These are phyloP conservation scores for Naegleria gruberi DNA, from an alignment of 208 protist species.

Conservation along the genomic window DNA sequence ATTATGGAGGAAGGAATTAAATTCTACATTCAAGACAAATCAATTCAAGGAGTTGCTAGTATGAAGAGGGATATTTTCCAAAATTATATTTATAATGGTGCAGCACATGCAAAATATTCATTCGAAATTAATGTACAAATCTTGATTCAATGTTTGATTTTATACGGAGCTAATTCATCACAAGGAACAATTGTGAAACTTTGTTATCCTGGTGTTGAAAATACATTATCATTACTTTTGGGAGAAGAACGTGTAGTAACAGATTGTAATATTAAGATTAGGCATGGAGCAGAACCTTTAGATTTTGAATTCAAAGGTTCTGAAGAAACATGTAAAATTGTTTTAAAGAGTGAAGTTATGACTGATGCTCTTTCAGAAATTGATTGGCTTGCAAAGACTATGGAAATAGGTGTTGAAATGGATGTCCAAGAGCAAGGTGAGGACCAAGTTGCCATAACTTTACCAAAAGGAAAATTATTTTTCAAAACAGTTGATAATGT, in stretches of 20 bases:
- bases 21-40: neutral
- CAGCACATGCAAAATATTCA: neutral
- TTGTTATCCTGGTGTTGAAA: neutral
- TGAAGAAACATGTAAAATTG: neutral
- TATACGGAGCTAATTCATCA: neutral
- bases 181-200: neutral
- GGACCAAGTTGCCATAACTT: neutral
- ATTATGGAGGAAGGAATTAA: neutral
- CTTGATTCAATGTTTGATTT: neutral
- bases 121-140: neutral
- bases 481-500: neutral
- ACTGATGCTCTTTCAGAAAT: neutral
- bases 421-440: neutral
- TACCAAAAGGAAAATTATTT: neutral
- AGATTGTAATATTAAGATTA: neutral
- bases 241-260: neutral
- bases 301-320: neutral
- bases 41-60: neutral
- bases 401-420: neutral
- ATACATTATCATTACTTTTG: neutral
- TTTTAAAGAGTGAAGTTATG: neutral
- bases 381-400: neutral
- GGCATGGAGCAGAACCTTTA: neutral
- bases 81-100: neutral
- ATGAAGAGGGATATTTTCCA: neutral